Evolutionary conservation across 331 rosid species (phyloP).

Genomic region (Malus hybrid): DNA sequence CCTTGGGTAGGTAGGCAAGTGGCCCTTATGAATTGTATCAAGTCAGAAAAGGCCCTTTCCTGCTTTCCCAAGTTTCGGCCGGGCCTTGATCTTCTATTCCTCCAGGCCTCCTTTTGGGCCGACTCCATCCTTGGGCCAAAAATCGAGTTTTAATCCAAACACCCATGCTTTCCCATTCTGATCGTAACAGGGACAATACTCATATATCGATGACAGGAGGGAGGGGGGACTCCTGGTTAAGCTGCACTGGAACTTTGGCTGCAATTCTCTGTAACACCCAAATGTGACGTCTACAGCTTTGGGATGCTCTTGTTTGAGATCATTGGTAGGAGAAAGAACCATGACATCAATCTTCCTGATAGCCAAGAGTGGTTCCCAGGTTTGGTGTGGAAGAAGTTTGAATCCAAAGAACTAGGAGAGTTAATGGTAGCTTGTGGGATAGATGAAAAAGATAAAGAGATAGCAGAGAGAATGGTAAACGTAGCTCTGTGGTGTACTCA

Average conservation of each 20-base stretch:
- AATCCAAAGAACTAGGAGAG: constrained; percentile 9
- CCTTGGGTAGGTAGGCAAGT: no score
- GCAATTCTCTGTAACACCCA: constrained; percentile 30
- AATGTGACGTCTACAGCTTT: constrained; percentile 56
- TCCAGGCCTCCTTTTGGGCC: no score
- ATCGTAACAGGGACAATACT: constrained; percentile 23
- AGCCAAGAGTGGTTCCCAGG: constrained; percentile 39
- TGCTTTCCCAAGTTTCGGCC: no score
- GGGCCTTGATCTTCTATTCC: no score
- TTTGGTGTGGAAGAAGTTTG: constrained; percentile 32
- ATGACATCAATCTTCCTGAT: background rate
- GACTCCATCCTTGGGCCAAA: no score
- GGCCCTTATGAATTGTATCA: no score
- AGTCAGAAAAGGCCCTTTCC: no score
- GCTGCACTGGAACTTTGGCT: constrained; percentile 46
- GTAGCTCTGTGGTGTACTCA: constrained; percentile 37
- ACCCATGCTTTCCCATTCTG: no score
- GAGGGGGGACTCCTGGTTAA: constrained; percentile 39
- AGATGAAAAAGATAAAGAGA: constrained; percentile 18
- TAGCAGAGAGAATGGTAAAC: constrained; percentile 26
- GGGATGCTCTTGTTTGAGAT: constrained; percentile 23
- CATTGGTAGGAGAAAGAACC: constrained; percentile 39
- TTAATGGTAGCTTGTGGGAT: constrained; percentile 7
- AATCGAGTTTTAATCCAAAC: no score
- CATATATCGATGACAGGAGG: constrained; percentile 33